These are phyloP conservation scores for Penicillium capsulatum DNA, from an alignment of 2,329 filamentous ascomycete genomes.

Conservation along the genomic window DNA sequence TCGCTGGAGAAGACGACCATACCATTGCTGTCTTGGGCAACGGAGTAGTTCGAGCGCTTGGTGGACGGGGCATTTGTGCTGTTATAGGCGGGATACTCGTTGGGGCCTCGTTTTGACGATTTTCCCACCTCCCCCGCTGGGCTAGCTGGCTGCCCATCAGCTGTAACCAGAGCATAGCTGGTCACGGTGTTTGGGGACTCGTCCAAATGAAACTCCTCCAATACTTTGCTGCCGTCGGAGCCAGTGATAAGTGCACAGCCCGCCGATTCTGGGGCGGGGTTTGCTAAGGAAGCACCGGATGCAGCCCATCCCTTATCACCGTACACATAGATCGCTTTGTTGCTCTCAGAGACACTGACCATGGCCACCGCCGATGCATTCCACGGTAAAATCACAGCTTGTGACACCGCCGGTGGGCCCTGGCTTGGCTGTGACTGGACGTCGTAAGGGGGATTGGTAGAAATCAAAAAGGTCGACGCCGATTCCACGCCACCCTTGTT, in stretches of 20 bases:
- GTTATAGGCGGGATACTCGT: slow-evolving; percentile 76
- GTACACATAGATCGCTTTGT: slow-evolving; percentile 70
- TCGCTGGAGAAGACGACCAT: slow-evolving; percentile 77
- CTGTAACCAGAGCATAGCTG: slow-evolving; percentile 63
- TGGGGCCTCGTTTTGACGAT: slow-evolving; percentile 41
- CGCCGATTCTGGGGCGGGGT: slow-evolving; percentile 54
- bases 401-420: slow-evolving; percentile 57
- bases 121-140: slow-evolving; percentile 48
- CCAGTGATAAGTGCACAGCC: slow-evolving; percentile 65
- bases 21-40: slow-evolving; percentile 63
- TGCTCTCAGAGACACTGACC: slow-evolving; percentile 66
- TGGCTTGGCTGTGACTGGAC: slow-evolving; percentile 57
- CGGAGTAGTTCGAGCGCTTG: slow-evolving; percentile 63
- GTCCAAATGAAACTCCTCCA: slow-evolving; percentile 74
- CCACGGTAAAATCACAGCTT: slow-evolving; percentile 72
- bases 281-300: slow-evolving; percentile 60
- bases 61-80: slow-evolving; percentile 62
- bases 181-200: slow-evolving; percentile 70
- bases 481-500: slow-evolving; percentile 57
- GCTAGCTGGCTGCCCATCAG: slow-evolving; percentile 51
- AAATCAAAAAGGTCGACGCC: slow-evolving; percentile 71
- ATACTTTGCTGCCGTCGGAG: slow-evolving; percentile 69
- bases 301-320: slow-evolving; percentile 60
- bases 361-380: slow-evolving; percentile 66
- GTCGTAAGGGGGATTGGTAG: slow-evolving; percentile 60